phyloP scores from a whole-genome alignment of 805 yeast genomes.

The Wickerhamiella azyma region DNA sequence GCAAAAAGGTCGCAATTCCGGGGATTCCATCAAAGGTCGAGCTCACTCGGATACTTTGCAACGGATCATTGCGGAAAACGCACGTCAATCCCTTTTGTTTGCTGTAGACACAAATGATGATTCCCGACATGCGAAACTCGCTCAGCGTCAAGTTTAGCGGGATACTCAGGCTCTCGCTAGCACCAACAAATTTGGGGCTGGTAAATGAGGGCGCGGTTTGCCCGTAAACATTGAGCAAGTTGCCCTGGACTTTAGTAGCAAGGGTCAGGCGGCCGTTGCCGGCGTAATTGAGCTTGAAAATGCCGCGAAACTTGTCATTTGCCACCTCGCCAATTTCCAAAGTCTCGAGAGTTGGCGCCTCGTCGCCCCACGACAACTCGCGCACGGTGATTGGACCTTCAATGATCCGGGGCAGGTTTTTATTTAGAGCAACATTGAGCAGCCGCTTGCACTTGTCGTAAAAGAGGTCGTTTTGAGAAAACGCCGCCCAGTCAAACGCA shows the following conservation, averaged over 20 bases:
- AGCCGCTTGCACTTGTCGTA: conserved; percentile 44
- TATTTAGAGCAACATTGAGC: conserved; percentile 57
- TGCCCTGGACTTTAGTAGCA: conserved; percentile 72
- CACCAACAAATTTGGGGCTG: conserved; percentile 51
- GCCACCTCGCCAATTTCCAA: conserved; percentile 74
- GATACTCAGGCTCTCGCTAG: conserved; percentile 55
- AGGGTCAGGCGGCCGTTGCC: conserved; percentile 68
- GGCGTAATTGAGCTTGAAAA: conserved; percentile 58
- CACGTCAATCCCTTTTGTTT: conserved; percentile 72
- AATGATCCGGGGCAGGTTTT: conserved; percentile 45
- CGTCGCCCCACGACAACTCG: conserved; percentile 58
- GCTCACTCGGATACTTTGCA: conserved; percentile 66
- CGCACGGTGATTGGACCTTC: conserved; percentile 56
- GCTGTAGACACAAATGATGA: conserved; percentile 71
- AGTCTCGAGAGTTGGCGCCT: conserved; percentile 64
- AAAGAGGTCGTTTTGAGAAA: conserved; percentile 50
- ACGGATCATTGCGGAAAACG: conserved; percentile 80
- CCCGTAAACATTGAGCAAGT: conserved; percentile 56
- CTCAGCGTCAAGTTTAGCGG: conserved; percentile 67
- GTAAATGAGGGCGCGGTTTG: conserved; percentile 37
- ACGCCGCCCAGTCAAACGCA: conserved; percentile 61
- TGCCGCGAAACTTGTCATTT: conserved; percentile 63
- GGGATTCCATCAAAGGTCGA: conserved; percentile 80
- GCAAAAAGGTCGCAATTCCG: conserved; percentile 70
- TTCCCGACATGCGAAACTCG: conserved; percentile 60